phyloP scores from a whole-genome alignment of 75 land plant genomes.

The Azolla pinnata region DNA sequence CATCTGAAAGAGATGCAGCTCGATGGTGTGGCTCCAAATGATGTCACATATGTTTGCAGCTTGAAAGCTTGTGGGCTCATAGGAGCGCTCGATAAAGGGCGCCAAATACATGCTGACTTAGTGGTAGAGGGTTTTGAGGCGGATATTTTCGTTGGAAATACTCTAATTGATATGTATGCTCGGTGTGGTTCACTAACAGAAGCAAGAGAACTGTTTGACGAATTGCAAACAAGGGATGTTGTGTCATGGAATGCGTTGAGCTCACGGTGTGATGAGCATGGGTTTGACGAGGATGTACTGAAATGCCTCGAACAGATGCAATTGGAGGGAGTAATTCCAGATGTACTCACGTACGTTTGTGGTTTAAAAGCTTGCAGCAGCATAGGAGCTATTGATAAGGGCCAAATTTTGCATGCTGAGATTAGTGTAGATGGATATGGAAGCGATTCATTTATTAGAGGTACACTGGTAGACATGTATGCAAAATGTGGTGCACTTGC shows the following conservation, averaged over 20 bases:
- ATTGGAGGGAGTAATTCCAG: conserved; percentile 2
- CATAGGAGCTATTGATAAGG: conserved; percentile 9
- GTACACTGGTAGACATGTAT: not conserved
- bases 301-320: conserved; percentile 15
- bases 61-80: conserved; percentile 13
- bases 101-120: conserved; percentile 4
- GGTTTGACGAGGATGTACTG: conserved; percentile 17
- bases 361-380: conserved; percentile 12
- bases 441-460: not conserved
- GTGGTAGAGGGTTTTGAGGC: conserved; percentile 6
- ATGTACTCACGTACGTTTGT: conserved; percentile 12
- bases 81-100: conserved; percentile 10
- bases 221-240: conserved; percentile 12
- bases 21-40: conserved; percentile 8
- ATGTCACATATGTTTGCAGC: conserved; percentile 9
- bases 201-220: conserved; percentile 30
- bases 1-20: conserved; percentile 8
- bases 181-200: conserved; percentile 8
- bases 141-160: conserved; percentile 24
- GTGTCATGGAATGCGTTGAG: conserved; percentile 34
- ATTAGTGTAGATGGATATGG: conserved; percentile 10
- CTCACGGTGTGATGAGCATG: conserved; percentile 18
- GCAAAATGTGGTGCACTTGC: not conserved
- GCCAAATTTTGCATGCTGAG: conserved; percentile 11
- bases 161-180: conserved; percentile 26